A percentile compares a stretch with the other conserved stretches of the same genome.
These are phyloP conservation scores for Solanum infundibuliforme DNA, from an alignment of 257 asterid species.

Conservation along the genomic window DNA sequence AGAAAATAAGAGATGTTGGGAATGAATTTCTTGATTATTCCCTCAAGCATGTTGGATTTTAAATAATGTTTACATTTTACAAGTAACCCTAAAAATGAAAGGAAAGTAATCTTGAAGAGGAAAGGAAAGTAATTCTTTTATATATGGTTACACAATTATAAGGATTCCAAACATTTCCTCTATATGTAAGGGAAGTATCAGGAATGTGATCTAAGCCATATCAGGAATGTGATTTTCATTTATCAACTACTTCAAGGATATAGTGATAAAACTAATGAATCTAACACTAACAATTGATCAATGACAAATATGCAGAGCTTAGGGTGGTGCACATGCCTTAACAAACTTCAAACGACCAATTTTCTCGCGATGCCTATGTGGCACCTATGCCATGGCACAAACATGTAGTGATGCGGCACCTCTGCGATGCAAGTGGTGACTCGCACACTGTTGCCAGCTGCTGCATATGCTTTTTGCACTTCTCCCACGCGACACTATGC, in stretches of 20 bases:
- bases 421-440: not conserved
- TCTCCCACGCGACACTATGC: not conserved
- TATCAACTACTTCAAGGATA: not conserved
- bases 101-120: not conserved
- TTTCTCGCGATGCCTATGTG: not conserved
- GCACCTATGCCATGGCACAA: not conserved
- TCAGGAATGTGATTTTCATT: not conserved
- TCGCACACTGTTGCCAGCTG: not conserved
- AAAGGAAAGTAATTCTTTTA: not conserved
- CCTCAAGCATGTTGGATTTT: not conserved
- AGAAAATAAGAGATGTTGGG: not conserved
- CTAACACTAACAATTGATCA: not conserved
- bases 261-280: not conserved
- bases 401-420: not conserved
- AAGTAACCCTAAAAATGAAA: not conserved
- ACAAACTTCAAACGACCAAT: not conserved
- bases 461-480: not conserved
- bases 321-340: not conserved
- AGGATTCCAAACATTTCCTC: not conserved
- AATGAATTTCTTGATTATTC: not conserved
- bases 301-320: not conserved
- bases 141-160: not conserved
- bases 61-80: not conserved
- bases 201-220: not conserved
- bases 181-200: not conserved